Evolutionary conservation across 2,329 filamentous ascomycete genomes (phyloP), one percentile per base, ranked within the genome.

Genomic region (Fonsecaea erecta): DNA sequence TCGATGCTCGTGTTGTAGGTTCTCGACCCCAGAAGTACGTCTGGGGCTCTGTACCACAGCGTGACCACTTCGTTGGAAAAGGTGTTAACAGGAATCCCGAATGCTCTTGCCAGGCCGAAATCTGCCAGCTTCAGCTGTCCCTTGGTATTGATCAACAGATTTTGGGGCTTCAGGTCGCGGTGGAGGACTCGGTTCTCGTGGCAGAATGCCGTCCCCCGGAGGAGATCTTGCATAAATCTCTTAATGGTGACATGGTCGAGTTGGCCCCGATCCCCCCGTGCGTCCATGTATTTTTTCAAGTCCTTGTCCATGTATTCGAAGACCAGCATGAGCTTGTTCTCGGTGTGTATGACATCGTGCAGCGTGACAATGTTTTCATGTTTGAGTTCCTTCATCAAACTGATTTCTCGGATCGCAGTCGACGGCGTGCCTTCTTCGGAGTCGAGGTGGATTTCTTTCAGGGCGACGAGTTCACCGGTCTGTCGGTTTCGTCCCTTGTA

Each of bases 1-100:
- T 99, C 95, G 77, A 99, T 98, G 80, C 92, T 96, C n/a, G 95
- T 99, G 80, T 97, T 99, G 82, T 99, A 99, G 24, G 95, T 98
- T 70, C 95, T 85, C 73, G 91, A 95, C 59, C 95, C 95, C 52
- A 99, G 86, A 58, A 99, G 85, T 53, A 99, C 95, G 74, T 99
- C 95, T 0, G 95, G 95, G 0, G 95, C 95, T 51, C 95, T 91
- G 78, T 99, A 99, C 85, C 87, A 71, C 37, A 68, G 58, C 2
- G 68, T 66, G 32, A 63, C 59, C 32, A 69, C 43, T 82, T 97
- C 93, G 79, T 97, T 93, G 58, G 93, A 96, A 78, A 96, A 97
- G 55, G 93, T 97, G 73, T 93, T 86, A 73, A 97, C 83, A 2
- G 93, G 93, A 21, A 97, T 93, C 78, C 93, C 93, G 75, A 97